Percentiles rank a stretch among this genome's conserved stretches.
These are phyloP conservation scores for Wallacemonas sp. DNA, from an alignment of 208 protist genomes.

Conservation along the genomic window DNA sequence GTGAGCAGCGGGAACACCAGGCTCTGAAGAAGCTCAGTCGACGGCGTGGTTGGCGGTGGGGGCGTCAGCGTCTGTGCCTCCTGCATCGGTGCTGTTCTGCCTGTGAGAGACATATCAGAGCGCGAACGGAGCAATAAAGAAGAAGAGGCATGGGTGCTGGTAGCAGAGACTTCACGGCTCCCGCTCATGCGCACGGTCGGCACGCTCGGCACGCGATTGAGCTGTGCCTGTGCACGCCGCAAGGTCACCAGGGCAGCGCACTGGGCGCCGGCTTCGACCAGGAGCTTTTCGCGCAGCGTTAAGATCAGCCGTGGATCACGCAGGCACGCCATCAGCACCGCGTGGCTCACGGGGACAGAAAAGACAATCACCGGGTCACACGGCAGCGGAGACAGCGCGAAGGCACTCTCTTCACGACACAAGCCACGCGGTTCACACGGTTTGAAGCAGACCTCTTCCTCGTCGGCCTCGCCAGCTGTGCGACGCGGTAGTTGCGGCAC, in stretches of 20 bases:
- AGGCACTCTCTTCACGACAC: slow-evolving; percentile 33
- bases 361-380: slow-evolving; percentile 40
- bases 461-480: neutral
- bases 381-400: slow-evolving; percentile 54
- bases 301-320: slow-evolving; percentile 24
- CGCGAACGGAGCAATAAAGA: neutral
- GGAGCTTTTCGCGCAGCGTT: slow-evolving; percentile 33
- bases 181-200: too few relatives aligned
- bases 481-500: neutral
- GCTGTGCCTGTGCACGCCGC: neutral
- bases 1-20: slow-evolving; percentile 15
- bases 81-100: too few relatives aligned
- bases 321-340: slow-evolving; percentile 34
- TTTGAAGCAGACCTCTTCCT: slow-evolving; percentile 27
- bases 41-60: too few relatives aligned
- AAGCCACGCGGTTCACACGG: slow-evolving; percentile 38
- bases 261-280: slow-evolving; percentile 24
- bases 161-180: too few relatives aligned
- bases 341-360: slow-evolving; percentile 53
- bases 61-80: too few relatives aligned
- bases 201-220: neutral
- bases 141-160: too few relatives aligned
- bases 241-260: slow-evolving; percentile 33
- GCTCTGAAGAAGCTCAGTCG: neutral
- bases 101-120: neutral